These are phyloP conservation scores for Fraxinus sp. DNA, from an alignment of 305 asterid genomes.

Conservation along the genomic window DNA sequence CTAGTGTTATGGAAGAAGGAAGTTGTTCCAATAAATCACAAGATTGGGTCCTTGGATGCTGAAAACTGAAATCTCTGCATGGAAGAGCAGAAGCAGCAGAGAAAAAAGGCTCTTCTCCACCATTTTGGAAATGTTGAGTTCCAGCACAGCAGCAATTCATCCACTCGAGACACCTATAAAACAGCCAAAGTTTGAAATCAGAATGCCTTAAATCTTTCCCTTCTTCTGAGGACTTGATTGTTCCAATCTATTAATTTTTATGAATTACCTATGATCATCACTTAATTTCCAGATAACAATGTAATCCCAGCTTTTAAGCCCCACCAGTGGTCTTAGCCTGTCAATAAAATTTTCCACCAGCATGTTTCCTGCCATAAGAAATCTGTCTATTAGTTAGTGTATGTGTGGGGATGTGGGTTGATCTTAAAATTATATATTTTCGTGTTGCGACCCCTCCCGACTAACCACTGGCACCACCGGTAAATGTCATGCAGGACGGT, in stretches of 20 bases:
- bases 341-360: slow-evolving; percentile 28
- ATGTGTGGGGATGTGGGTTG: background rate
- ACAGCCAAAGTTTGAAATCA: background rate
- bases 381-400: too few relatives aligned
- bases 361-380: slow-evolving; percentile 30
- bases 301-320: slow-evolving; percentile 48
- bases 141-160: slow-evolving; percentile 27
- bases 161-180: slow-evolving; percentile 45
- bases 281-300: slow-evolving; percentile 47
- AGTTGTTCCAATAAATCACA: slow-evolving; percentile 42
- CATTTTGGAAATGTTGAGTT: slow-evolving; percentile 5
- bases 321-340: slow-evolving; percentile 46
- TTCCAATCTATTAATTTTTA: background rate
- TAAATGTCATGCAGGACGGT: background rate
- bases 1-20: slow-evolving; percentile 37
- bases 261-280: slow-evolving; percentile 46
- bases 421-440: background rate
- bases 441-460: background rate
- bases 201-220: background rate
- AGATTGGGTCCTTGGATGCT: slow-evolving; percentile 44
- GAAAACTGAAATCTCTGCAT: slow-evolving; percentile 43
- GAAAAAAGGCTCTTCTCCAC: slow-evolving; percentile 22
- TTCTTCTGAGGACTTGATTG: background rate
- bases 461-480: background rate
- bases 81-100: slow-evolving; percentile 37